Evolutionary conservation across 108 stramenopile species (phyloP).

Genomic region (Cyclotella atomus): DNA sequence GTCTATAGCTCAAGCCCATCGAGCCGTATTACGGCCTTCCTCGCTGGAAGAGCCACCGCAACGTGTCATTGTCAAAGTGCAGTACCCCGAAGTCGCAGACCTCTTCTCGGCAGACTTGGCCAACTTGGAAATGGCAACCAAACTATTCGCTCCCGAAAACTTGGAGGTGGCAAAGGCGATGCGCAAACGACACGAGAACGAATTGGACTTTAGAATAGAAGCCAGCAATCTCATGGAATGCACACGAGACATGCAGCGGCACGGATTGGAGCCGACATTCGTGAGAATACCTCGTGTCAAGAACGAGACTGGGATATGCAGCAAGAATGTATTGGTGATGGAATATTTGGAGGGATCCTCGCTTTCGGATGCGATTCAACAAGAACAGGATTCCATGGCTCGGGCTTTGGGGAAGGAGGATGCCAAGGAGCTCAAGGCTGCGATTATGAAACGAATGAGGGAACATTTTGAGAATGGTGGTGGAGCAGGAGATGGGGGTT

Average conservation of each 20-base stretch:
- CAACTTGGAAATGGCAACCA: constrained; percentile 72
- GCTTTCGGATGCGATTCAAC: constrained; percentile 62
- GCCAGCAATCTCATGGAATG: constrained; percentile 74
- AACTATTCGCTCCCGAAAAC: constrained; percentile 66
- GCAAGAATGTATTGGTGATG: constrained; percentile 77
- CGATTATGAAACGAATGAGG: constrained; percentile 39
- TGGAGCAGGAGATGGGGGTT: constrained; percentile 53
- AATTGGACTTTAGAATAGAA: constrained; percentile 77
- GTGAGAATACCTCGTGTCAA: constrained; percentile 66
- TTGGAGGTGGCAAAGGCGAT: constrained; percentile 58
- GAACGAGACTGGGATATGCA: constrained; percentile 59
- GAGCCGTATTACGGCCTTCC: constrained; percentile 43
- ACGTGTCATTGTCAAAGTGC: constrained; percentile 79
- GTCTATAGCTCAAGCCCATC: constrained; percentile 75
- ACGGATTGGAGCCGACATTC: constrained; percentile 56
- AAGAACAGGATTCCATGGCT: constrained; percentile 53
- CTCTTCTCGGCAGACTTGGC: constrained; percentile 81
- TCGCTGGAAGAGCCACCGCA: constrained; percentile 9
- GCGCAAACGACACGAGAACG: constrained; percentile 58
- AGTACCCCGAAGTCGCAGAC: constrained; percentile 75
- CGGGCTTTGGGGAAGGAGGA: constrained; percentile 48
- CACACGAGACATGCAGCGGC: constrained; percentile 56
- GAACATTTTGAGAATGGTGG: constrained; percentile 55
- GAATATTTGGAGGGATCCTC: constrained; percentile 79
- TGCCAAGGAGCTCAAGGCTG: constrained; percentile 37